These are phyloP conservation scores for Bauhinia variegata DNA, from an alignment of 306 rosid species.

Conservation along the genomic window DNA sequence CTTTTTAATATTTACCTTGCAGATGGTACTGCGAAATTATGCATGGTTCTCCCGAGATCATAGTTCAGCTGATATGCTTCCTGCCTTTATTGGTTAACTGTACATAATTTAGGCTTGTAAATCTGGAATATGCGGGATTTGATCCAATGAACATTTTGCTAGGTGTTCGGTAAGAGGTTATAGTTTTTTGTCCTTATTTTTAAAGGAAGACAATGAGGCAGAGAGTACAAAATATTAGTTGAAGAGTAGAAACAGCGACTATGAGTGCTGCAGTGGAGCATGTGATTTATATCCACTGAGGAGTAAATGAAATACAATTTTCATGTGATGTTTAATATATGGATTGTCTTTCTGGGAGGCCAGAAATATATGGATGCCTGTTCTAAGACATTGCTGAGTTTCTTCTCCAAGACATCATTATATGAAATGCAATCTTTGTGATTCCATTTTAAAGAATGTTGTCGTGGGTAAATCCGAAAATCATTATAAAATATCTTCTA, in stretches of 20 bases:
- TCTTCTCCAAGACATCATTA: conserved; percentile 15
- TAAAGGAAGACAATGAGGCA: conserved; percentile 36
- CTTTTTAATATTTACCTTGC: conserved; percentile 42
- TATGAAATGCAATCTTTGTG: conserved; percentile 13
- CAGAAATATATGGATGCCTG: conserved; percentile 19
- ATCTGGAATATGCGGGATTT: conserved; percentile 46
- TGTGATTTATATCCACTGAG: background rate
- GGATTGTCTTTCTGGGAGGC: conserved; percentile 31
- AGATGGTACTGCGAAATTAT: conserved; percentile 49
- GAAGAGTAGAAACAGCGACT: conserved; percentile 28
- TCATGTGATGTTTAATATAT: conserved; percentile 9
- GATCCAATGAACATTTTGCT: conserved; percentile 35
- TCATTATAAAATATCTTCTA: too few species aligned
- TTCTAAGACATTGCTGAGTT: background rate
- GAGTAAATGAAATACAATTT: conserved; percentile 28
- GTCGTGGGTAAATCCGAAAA: background rate
- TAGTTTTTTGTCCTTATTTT: conserved; percentile 27
- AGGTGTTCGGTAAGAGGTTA: conserved; percentile 35
- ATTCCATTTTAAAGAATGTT: conserved; percentile 9
- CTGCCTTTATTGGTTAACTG: conserved; percentile 45
- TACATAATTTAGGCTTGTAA: conserved; percentile 64
- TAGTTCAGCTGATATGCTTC: conserved; percentile 30
- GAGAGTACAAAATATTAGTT: conserved; percentile 22
- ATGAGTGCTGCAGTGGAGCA: conserved; percentile 14
- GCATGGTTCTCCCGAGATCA: conserved; percentile 31